A percentile compares a stretch with the other conserved stretches of the same genome.
Evolutionary conservation across 1,284 basidiomycete genomes (phyloP).

Genomic region (Microbotryum saponariae): DNA sequence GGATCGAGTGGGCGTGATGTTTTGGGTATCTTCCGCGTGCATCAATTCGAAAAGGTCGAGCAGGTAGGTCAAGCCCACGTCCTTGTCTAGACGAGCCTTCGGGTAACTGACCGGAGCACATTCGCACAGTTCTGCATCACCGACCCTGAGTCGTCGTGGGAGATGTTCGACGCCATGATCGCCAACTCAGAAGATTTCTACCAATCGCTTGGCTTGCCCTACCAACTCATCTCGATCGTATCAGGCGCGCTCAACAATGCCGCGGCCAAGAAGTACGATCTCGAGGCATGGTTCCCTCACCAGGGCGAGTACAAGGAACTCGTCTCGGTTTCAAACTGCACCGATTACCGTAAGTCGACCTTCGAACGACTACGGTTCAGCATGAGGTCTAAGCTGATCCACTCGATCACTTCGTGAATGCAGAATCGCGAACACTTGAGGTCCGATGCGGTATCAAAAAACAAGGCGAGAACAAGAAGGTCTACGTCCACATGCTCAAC

Average conservation of each 20-base stretch:
- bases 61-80: conserved; percentile 42
- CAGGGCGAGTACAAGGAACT: conserved; percentile 90
- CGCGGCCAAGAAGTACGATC: conserved; percentile 91
- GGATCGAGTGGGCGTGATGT: conserved; percentile 95
- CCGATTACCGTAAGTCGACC: conserved; percentile 42
- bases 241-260: conserved; percentile 94
- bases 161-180: conserved; percentile 87
- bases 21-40: conserved; percentile 99
- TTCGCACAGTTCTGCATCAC: conserved; percentile 77
- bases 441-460: conserved; percentile 81
- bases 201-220: conserved; percentile 83
- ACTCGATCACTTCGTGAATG: background rate
- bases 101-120: background rate
- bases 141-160: conserved; percentile 87
- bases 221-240: conserved; percentile 91
- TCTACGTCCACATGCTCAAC: conserved; percentile 96
- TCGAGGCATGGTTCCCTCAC: conserved; percentile 99
- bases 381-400: conserved; percentile 76
- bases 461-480: conserved; percentile 75
- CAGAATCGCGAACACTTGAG: conserved; percentile 82
- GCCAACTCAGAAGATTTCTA: conserved; percentile 88
- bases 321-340: conserved; percentile 46
- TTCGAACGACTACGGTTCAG: conserved; percentile 45
- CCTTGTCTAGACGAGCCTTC: background rate
- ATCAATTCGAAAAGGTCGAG: conserved; percentile 99